A percentile compares a stretch with the other conserved stretches of the same genome.
Evolutionary conservation across 148 eudicot species (phyloP).

Genomic region (Tetragonia tetragonoides): DNA sequence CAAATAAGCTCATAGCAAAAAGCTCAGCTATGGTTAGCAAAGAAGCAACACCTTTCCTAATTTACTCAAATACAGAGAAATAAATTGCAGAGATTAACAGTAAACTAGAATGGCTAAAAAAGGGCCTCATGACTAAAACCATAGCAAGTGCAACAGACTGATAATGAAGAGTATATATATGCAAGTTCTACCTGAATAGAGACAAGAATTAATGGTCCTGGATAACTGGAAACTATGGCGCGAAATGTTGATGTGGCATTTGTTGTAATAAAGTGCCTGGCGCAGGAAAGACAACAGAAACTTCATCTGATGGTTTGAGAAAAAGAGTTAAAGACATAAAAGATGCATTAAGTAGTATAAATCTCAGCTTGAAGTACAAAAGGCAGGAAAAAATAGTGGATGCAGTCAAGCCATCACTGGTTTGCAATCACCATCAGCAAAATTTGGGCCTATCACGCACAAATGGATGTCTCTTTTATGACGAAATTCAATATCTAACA

Average conservation of each 20-base stretch:
- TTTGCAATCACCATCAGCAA: neutral
- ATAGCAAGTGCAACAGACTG: no score
- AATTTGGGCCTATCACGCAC: neutral
- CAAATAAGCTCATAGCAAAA: no score
- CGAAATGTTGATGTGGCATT: conserved; percentile 82
- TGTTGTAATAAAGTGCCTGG: conserved; percentile 71
- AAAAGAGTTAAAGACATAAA: neutral
- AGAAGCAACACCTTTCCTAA: no score
- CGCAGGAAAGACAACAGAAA: neutral
- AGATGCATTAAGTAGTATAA: neutral
- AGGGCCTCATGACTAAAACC: no score
- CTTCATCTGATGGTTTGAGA: neutral
- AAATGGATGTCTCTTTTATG: neutral
- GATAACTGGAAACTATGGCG: conserved; percentile 67
- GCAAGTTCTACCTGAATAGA: conserved; percentile 63
- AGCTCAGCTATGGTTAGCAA: no score
- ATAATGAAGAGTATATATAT: neutral
- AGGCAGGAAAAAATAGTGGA: neutral
- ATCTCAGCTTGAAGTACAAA: neutral
- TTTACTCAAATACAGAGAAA: no score
- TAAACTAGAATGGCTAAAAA: no score
- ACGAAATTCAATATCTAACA: neutral
- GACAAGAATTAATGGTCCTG: conserved; percentile 63
- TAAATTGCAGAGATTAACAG: no score
- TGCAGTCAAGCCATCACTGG: neutral